Percentiles rank a stretch among this genome's conserved stretches.
Evolutionary conservation across 257 asterid species (phyloP).

Genomic region (Scutellaria galericulata): DNA sequence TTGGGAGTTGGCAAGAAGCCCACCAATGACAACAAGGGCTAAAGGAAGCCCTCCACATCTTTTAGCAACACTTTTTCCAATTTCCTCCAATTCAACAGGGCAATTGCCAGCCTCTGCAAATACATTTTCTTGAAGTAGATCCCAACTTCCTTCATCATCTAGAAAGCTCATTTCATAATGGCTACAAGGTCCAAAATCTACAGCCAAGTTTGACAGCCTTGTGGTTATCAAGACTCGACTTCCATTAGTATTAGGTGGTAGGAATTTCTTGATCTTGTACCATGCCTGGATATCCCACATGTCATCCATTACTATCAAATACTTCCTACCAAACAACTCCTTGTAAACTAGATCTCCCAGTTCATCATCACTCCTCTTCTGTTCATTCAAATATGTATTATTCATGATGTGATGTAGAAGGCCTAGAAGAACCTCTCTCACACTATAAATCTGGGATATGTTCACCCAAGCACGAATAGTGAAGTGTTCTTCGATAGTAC

Average conservation of each 20-base stretch:
- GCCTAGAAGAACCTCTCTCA: slow-evolving; percentile 24
- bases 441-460: slow-evolving; percentile 25
- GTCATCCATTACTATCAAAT: slow-evolving; percentile 38
- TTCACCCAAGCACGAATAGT: slow-evolving; percentile 28
- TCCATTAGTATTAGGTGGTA: slow-evolving; percentile 27
- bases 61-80: slow-evolving; percentile 35
- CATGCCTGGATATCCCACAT: slow-evolving; percentile 36
- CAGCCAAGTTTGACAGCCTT: slow-evolving; percentile 30
- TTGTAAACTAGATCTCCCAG: slow-evolving; percentile 29
- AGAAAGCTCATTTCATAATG: slow-evolving; percentile 34
- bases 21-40: slow-evolving; percentile 38
- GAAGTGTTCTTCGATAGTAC: slow-evolving; percentile 12
- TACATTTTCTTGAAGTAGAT: slow-evolving; percentile 22
- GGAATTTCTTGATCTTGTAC: slow-evolving; percentile 20
- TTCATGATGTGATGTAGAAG: slow-evolving; percentile 19
- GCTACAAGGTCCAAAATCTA: slow-evolving; percentile 13
- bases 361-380: slow-evolving; percentile 10
- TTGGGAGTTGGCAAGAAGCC: slow-evolving; percentile 37
- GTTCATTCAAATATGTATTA: background rate
- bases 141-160: slow-evolving; percentile 36
- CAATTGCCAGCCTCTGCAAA: slow-evolving; percentile 16
- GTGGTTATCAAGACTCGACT: slow-evolving; percentile 42
- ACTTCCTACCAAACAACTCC: slow-evolving; percentile 27
- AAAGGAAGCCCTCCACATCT: slow-evolving; percentile 45
- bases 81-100: slow-evolving; percentile 36